phyloP scores from a whole-genome alignment of 106 monocot species.

The Dioscorea alata region DNA sequence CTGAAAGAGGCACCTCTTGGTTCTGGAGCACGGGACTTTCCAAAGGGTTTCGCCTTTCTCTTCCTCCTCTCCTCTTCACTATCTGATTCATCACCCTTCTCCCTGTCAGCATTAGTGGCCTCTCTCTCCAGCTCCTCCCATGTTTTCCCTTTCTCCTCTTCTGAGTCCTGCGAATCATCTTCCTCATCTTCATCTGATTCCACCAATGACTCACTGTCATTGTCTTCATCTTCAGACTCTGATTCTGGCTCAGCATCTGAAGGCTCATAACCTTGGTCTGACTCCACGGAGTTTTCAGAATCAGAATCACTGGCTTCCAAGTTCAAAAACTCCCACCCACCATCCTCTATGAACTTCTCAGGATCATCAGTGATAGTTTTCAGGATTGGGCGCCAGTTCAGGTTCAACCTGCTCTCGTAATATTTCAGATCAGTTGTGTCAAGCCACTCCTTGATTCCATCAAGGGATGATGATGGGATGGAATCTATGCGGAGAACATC shows the following conservation, averaged over 20 bases:
- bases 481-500: constrained; percentile 44
- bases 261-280: constrained; percentile 38
- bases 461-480: constrained; percentile 32
- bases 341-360: constrained; percentile 46
- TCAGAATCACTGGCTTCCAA: constrained; percentile 46
- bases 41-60: constrained; percentile 30
- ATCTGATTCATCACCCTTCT: constrained; percentile 39
- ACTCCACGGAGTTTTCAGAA: constrained; percentile 29
- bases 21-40: constrained; percentile 29
- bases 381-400: constrained; percentile 44
- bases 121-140: constrained; percentile 51
- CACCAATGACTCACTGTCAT: constrained; percentile 35
- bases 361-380: constrained; percentile 46
- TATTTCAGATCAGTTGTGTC: constrained; percentile 43
- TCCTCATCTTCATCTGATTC: constrained; percentile 40
- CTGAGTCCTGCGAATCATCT: constrained; percentile 28
- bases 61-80: constrained; percentile 34
- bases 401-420: constrained; percentile 42
- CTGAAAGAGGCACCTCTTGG: constrained; percentile 2
- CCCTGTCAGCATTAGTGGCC: constrained; percentile 35
- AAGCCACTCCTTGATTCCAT: constrained; percentile 49
- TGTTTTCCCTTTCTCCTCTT: constrained; percentile 47
- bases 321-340: constrained; percentile 45
- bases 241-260: constrained; percentile 36
- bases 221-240: constrained; percentile 19